phyloP scores from a whole-genome alignment of 441 rosid species.

The Corymbia calophylla region DNA sequence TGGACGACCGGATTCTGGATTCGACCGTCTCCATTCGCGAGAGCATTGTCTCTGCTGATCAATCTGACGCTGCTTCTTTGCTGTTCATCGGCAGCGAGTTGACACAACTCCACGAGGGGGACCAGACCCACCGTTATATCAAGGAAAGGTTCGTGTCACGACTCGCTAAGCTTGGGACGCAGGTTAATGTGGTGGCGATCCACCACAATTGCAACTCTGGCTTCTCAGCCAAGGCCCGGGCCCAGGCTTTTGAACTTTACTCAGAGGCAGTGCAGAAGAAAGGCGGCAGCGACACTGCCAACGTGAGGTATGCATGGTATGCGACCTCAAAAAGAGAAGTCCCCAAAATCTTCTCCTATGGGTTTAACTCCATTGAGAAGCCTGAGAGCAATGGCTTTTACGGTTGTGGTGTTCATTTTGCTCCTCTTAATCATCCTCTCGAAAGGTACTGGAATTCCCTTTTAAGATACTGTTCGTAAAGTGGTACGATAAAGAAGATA shows the following conservation, averaged over 20 bases:
- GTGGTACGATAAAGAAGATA: neutral
- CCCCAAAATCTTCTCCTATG: slow-evolving; percentile 35
- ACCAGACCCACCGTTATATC: slow-evolving; percentile 36
- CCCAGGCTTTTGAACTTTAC: slow-evolving; percentile 44
- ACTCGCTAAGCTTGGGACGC: slow-evolving; percentile 34
- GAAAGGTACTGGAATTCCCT: slow-evolving; percentile 32
- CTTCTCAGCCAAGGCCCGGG: slow-evolving; percentile 33
- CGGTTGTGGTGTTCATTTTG: slow-evolving; percentile 60
- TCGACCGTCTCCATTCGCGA: slow-evolving; percentile 35
- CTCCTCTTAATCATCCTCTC: slow-evolving; percentile 50
- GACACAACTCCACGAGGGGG: slow-evolving; percentile 35
- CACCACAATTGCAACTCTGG: slow-evolving; percentile 26
- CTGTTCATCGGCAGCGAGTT: slow-evolving; percentile 12
- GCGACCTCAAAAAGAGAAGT: slow-evolving; percentile 35
- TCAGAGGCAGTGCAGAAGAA: slow-evolving; percentile 43
- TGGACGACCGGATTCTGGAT: neutral
- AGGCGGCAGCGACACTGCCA: slow-evolving; percentile 31
- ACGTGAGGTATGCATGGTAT: slow-evolving; percentile 67
- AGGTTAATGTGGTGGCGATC: slow-evolving; percentile 30
- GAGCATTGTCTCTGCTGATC: slow-evolving; percentile 24
- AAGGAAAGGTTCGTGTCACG: slow-evolving; percentile 28
- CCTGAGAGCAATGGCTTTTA: slow-evolving; percentile 29
- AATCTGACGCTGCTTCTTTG: neutral
- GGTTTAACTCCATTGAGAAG: slow-evolving; percentile 30
- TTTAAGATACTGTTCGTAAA: neutral